phyloP scores from a whole-genome alignment of 2,329 filamentous ascomycete genomes.

The Ascochyta koolunga region DNA sequence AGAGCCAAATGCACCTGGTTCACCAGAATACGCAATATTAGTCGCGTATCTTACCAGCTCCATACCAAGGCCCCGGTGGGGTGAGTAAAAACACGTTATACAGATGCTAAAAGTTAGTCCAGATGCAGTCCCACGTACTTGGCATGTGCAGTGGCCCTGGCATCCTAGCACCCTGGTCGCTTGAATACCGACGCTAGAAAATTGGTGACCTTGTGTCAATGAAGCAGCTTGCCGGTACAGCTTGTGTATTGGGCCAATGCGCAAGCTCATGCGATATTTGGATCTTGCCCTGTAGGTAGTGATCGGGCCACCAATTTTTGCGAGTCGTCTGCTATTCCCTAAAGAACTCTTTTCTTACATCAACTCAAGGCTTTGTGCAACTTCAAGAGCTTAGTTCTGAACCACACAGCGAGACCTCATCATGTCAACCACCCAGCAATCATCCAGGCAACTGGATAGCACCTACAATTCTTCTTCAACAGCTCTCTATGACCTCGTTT shows the following conservation, averaged over 20 bases:
- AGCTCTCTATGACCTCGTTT: slow-evolving; percentile 41
- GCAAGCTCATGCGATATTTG: slow-evolving; percentile 15
- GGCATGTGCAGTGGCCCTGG: slow-evolving; percentile 15
- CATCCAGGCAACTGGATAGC: slow-evolving; percentile 16
- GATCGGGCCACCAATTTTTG: slow-evolving; percentile 12
- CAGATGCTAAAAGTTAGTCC: slow-evolving; percentile 24
- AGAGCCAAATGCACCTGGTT: slow-evolving; percentile 14
- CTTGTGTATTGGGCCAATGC: slow-evolving; percentile 17
- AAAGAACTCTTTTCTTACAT: slow-evolving; percentile 13
- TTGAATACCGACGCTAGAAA: slow-evolving; percentile 17
- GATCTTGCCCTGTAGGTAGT: slow-evolving; percentile 4
- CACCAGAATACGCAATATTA: slow-evolving; percentile 33
- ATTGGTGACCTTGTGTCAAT: slow-evolving; percentile 29
- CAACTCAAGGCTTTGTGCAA: not conserved
- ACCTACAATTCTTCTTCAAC: slow-evolving; percentile 22
- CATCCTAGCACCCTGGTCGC: slow-evolving; percentile 11
- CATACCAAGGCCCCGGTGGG: slow-evolving; percentile 7
- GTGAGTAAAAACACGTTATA: slow-evolving; percentile 29
- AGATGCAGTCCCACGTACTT: slow-evolving; percentile 26
- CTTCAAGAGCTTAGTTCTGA: not conserved
- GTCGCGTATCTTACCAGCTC: slow-evolving; percentile 24
- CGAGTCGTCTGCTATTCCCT: slow-evolving; percentile 2
- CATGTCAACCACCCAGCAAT: slow-evolving; percentile 32
- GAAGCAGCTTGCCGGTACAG: slow-evolving; percentile 14
- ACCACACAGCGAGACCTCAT: slow-evolving; percentile 3